Evolutionary conservation across 2,329 filamentous ascomycete species (phyloP), one percentile per base, ranked within the genome.

Genomic region (Aspergillus sp.): DNA sequence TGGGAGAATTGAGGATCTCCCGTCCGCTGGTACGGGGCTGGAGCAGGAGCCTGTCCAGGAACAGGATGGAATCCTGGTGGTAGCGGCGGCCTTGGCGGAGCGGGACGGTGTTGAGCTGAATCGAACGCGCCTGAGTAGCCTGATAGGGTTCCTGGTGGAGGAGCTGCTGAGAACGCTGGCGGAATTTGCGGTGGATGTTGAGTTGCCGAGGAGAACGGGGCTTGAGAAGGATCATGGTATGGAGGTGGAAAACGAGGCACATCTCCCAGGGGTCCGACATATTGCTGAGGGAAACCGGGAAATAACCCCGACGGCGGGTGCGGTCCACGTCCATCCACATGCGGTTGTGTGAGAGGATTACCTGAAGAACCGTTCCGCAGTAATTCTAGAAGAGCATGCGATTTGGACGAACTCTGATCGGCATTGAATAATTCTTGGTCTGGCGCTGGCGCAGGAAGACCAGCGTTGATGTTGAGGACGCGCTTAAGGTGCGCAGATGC

Each of bases 331-430:
- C 78, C 80, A 58, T 71, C 66, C 55, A 69, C 71, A 58, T 51
- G 45, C 34, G 52, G 53, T 39, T 64, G 66, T 18, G 56, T 59
- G 58, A 66, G 36, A 60, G 69, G 45, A 63, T 74, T 60, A 60
- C 69, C 65, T 4, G 72, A 64, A 5, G 72, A 61, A 18, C 71
- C 72, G 47, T 75, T 74, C 60, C 79, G 76, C 42, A 89, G 74
- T 62, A 89, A 76, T 15, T 83, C 80, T 52, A 88, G 73, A 47
- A 89, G 76, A 36, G 80, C 80, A 64, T 80, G 82, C 0, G 80
- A 78, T 58, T 80, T 78, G 8, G 73, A 73, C 11, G 72, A 64
- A 42, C 76, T 76, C 15, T 71, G 59, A 18, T 64, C 59, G 39
- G 65, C 47, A 42, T 65, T 53, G 41, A 67, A 62, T 38, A 53